These are phyloP conservation scores for Termitomyces heimii DNA, from an alignment of 768 basidiomycete genomes.

Conservation along the genomic window DNA sequence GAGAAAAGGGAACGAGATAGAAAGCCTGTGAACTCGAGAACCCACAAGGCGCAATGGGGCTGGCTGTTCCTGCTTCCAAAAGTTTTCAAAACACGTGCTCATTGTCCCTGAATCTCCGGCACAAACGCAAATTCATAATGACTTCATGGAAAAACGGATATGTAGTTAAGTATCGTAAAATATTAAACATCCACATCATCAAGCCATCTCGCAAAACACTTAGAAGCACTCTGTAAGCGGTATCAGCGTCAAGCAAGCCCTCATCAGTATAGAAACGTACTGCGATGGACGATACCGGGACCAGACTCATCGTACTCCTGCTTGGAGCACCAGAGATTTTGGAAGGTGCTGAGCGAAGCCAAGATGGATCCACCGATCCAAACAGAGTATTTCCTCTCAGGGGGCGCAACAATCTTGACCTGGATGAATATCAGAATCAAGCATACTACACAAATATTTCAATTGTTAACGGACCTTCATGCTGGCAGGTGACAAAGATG, in stretches of 20 bases:
- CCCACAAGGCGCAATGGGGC: background rate
- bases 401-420: conserved; percentile 92
- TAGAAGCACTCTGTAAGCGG: conserved; percentile 23
- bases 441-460: background rate
- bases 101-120: background rate
- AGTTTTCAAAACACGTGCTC: conserved; percentile 10
- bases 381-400: conserved; percentile 93
- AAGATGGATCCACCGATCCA: conserved; percentile 90
- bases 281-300: conserved; percentile 76
- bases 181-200: conserved; percentile 4
- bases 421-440: conserved; percentile 14
- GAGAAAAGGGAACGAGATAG: background rate
- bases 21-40: background rate
- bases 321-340: conserved; percentile 92
- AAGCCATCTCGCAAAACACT: conserved; percentile 4
- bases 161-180: conserved; percentile 3
- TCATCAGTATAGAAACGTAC: conserved; percentile 29
- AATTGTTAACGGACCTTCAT: conserved; percentile 59
- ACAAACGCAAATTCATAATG: conserved; percentile 1
- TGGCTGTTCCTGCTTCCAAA: conserved; percentile 2
- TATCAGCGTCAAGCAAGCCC: background rate
- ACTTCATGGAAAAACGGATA: background rate
- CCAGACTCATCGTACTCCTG: conserved; percentile 90
- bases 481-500: conserved; percentile 75
- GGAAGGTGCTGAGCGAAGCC: conserved; percentile 92